Conservation (phyloP, 176 grass and related monocot genomes). For the Dendrocalamus sinicus region DNA sequence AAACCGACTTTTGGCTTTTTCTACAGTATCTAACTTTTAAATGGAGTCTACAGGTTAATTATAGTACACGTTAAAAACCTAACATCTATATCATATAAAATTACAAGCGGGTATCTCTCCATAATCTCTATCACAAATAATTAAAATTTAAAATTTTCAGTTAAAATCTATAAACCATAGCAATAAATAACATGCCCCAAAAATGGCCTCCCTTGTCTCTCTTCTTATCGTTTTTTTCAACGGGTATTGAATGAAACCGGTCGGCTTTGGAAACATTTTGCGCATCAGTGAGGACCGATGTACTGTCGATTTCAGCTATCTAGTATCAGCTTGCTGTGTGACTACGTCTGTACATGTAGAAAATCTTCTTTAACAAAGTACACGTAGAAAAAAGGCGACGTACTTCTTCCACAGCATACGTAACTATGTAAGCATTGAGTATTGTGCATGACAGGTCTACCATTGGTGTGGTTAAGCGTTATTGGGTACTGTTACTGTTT, state of each 20-base stretch:
- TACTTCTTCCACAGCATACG: neutral
- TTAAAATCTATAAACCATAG: too few species aligned
- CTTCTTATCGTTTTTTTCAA: neutral
- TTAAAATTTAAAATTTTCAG: too few species aligned
- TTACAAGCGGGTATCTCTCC: too few species aligned
- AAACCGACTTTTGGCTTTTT: too few species aligned
- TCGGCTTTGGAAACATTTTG: neutral
- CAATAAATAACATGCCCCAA: too few species aligned
- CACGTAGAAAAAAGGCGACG: neutral
- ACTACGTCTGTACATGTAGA: neutral
- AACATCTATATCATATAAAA: too few species aligned
- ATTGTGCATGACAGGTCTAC: neutral
- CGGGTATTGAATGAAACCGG: neutral
- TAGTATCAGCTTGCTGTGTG: neutral
- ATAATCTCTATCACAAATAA: too few species aligned
- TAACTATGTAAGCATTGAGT: too few species aligned
- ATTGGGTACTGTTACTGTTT: neutral
- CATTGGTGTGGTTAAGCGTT: neutral
- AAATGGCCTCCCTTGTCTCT: neutral
- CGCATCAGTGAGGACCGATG: neutral
- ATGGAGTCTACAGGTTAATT: too few species aligned
- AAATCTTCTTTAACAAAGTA: conserved; percentile 2
- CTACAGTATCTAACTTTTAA: too few species aligned
- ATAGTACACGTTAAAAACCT: too few species aligned
- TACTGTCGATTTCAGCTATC: neutral